Conservation (phyloP, 192 early-diverging fungal species). For the Linnemannia zychae region DNA sequence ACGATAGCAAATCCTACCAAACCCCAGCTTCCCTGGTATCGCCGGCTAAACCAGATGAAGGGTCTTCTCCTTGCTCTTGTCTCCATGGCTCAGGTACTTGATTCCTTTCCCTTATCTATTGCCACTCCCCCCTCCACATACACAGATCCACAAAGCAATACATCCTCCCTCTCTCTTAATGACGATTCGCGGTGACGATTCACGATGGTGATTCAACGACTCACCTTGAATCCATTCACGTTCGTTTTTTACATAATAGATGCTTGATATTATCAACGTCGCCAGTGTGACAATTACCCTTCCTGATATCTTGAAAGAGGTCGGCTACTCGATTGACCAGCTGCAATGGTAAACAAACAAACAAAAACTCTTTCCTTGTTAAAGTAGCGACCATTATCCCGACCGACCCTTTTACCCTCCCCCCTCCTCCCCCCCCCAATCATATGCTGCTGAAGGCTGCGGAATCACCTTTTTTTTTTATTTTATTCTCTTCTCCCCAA, state of each 20-base stretch:
- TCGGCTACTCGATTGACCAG: conserved; percentile 24
- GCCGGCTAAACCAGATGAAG: conserved; percentile 36
- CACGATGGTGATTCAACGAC: not conserved
- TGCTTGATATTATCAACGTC: conserved; percentile 33
- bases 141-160: not conserved
- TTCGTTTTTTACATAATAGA: not conserved
- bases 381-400: not conserved
- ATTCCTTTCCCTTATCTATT: not conserved
- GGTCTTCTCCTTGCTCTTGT: conserved; percentile 30
- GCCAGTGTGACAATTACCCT: conserved; percentile 36
- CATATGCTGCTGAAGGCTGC: not conserved
- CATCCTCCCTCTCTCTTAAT: too few relatives aligned
- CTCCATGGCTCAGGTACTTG: conserved; percentile 38
- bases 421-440: not conserved
- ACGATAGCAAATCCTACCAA: conserved; percentile 1
- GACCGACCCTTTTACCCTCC: not conserved
- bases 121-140: not conserved
- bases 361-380: not conserved
- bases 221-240: not conserved
- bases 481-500: not conserved
- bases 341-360: conserved; percentile 24
- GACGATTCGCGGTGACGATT: too few relatives aligned
- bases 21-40: conserved; percentile 38
- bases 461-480: too few relatives aligned
- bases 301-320: conserved; percentile 25